Conservation (phyloP, 2,329 filamentous ascomycete genomes). For the Aspergillus sp. region DNA sequence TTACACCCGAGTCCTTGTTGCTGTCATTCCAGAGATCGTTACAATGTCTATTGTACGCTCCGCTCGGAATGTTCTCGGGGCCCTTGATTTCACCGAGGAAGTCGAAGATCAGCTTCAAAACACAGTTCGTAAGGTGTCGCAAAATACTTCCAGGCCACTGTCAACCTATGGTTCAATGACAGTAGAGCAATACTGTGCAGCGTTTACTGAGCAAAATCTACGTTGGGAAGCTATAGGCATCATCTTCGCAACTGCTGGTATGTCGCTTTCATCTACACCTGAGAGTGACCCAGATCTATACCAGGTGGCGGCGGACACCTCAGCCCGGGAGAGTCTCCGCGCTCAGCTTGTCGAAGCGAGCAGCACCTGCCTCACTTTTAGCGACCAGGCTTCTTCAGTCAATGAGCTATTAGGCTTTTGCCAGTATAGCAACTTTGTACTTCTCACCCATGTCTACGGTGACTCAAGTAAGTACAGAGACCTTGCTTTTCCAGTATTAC, state of each 20-base stretch:
- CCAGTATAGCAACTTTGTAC: constrained; percentile 36
- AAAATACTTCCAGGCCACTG: constrained; percentile 33
- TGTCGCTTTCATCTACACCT: constrained; percentile 34
- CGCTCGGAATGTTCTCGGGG: constrained; percentile 28
- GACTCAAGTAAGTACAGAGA: constrained; percentile 34
- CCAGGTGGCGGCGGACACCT: constrained; percentile 21
- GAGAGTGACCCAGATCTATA: constrained; percentile 35
- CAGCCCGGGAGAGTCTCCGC: constrained; percentile 32
- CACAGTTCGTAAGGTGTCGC: constrained; percentile 32
- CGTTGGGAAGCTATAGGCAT: constrained; percentile 47
- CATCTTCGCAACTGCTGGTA: constrained; percentile 43
- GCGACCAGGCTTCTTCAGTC: constrained; percentile 35
- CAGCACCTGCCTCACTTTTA: constrained; percentile 35
- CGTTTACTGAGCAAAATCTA: constrained; percentile 34
- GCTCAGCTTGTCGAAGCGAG: constrained; percentile 38
- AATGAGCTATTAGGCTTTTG: constrained; percentile 39
- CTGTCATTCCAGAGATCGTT: constrained; percentile 27
- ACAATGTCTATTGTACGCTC: constrained; percentile 31
- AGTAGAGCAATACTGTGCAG: constrained; percentile 33
- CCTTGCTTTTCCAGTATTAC: constrained; percentile 27
- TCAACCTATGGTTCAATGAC: constrained; percentile 31
- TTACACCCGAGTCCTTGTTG: constrained; percentile 27
- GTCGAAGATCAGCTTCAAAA: constrained; percentile 31
- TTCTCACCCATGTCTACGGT: constrained; percentile 38
- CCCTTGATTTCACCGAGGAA: constrained; percentile 23